Conservation (phyloP, 2,329 filamentous ascomycete genomes). For the Talaromyces sp. region DNA sequence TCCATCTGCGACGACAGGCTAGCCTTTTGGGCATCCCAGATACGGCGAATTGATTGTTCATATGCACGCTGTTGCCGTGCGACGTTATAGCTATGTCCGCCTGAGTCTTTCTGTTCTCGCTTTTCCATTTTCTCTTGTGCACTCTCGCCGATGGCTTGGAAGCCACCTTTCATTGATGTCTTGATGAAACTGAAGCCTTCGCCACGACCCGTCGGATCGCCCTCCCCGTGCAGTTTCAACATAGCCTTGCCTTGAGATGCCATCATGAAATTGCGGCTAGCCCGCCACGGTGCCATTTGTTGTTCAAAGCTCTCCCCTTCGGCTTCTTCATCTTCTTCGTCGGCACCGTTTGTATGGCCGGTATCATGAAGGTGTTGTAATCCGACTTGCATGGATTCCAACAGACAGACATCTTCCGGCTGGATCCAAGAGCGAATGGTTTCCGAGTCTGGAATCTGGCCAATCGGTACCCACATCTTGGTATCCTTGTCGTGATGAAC, state of each 20-base stretch:
- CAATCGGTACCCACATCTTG: constrained; percentile 80
- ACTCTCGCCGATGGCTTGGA: constrained; percentile 83
- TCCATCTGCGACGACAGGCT: constrained; percentile 71
- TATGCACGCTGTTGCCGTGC: constrained; percentile 90
- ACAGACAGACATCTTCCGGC: constrained; percentile 88
- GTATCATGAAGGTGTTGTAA: constrained; percentile 87
- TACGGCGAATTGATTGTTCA: constrained; percentile 82
- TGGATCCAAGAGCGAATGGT: constrained; percentile 83
- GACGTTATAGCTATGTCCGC: constrained; percentile 96
- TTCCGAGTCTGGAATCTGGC: constrained; percentile 74
- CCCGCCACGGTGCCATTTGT: constrained; percentile 92
- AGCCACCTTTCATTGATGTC: constrained; percentile 98
- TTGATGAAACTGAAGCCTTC: constrained; percentile 96
- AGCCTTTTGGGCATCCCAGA: constrained; percentile 83
- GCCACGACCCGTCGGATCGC: constrained; percentile 88
- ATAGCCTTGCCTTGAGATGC: constrained; percentile 94
- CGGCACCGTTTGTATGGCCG: constrained; percentile 69
- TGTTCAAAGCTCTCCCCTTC: constrained; percentile 75
- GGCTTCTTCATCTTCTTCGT: constrained; percentile 63
- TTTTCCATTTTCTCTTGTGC: constrained; percentile 82
- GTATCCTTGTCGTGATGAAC: constrained; percentile 83
- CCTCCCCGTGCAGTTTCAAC: constrained; percentile 89
- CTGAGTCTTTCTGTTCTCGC: constrained; percentile 63
- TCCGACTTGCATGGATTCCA: constrained; percentile 96
- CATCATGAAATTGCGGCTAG: constrained; percentile 92